phyloP scores from a whole-genome alignment of 345 rosid genomes.

The Pelargonium nanum region DNA sequence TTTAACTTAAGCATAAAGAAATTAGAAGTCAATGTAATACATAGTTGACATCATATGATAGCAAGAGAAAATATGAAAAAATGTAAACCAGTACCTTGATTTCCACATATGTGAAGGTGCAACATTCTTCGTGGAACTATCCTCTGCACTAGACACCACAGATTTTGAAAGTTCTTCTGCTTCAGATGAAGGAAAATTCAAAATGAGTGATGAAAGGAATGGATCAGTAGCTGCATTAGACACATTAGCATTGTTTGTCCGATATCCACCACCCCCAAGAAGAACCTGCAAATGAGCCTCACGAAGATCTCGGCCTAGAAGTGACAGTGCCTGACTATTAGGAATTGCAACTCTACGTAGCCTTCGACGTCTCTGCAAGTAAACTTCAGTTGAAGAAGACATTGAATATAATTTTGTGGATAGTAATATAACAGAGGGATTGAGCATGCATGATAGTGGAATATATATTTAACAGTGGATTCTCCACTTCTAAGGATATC shows the following conservation, averaged over 20 bases:
- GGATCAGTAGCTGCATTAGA: conserved; percentile 42
- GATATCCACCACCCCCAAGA: conserved; percentile 45
- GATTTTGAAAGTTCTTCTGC: conserved; percentile 43
- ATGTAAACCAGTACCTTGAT: conserved; percentile 29
- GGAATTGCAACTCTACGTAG: conserved; percentile 51
- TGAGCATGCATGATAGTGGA: neutral
- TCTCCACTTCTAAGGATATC: conserved; percentile 34
- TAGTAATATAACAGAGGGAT: neutral
- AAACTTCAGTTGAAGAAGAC: conserved; percentile 35
- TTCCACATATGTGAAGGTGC: conserved; percentile 39
- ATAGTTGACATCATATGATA: too few relatives aligned
- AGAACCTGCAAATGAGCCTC: conserved; percentile 59
- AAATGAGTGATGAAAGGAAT: conserved; percentile 43
- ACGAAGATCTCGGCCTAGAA: conserved; percentile 51
- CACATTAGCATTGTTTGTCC: conserved; percentile 29
- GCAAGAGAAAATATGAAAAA: neutral
- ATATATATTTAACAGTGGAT: neutral
- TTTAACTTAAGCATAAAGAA: too few relatives aligned
- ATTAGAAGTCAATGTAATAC: too few relatives aligned
- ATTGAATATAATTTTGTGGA: neutral
- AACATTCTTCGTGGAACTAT: conserved; percentile 18
- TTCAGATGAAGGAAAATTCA: conserved; percentile 44
- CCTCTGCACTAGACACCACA: conserved; percentile 23
- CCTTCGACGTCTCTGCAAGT: conserved; percentile 56
- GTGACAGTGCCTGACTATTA: conserved; percentile 42